A percentile compares a stretch with the other conserved stretches of the same genome.
These are phyloP conservation scores for Erythrophleum ivorense DNA, from an alignment of 331 rosid genomes.

Conservation along the genomic window DNA sequence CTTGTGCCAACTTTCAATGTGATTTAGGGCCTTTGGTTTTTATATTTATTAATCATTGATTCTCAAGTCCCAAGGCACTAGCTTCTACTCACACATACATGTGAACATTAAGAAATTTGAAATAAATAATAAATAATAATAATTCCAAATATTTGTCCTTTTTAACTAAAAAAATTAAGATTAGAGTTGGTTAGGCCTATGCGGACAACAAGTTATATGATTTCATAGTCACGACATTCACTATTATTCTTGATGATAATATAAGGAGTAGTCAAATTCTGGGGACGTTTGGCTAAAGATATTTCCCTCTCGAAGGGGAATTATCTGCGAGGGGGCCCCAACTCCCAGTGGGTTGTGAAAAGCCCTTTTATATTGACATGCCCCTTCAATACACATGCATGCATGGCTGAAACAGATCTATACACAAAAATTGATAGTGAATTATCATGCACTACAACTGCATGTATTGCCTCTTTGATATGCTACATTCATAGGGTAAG, in stretches of 20 bases:
- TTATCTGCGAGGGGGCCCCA: conserved; percentile 47
- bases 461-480: conserved; percentile 18
- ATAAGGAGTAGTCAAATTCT: conserved; percentile 31
- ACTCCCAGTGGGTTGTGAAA: conserved; percentile 22
- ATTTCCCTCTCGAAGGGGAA: conserved; percentile 45
- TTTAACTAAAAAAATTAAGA: neutral
- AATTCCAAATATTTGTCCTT: neutral
- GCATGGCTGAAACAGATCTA: conserved; percentile 34
- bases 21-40: neutral
- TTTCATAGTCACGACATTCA: conserved; percentile 56
- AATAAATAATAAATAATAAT: neutral
- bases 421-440: conserved; percentile 14
- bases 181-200: conserved; percentile 16
- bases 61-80: neutral
- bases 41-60: neutral
- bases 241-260: conserved; percentile 37
- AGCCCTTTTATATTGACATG: conserved; percentile 21
- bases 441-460: conserved; percentile 21
- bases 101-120: neutral
- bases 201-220: conserved; percentile 20
- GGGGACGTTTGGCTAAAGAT: conserved; percentile 38
- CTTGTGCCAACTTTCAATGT: conserved; percentile 6
- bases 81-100: neutral
- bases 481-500: conserved; percentile 15
- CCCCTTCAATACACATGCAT: conserved; percentile 34